Conservation (phyloP, 345 rosid species). For the Iberis pinnata region DNA sequence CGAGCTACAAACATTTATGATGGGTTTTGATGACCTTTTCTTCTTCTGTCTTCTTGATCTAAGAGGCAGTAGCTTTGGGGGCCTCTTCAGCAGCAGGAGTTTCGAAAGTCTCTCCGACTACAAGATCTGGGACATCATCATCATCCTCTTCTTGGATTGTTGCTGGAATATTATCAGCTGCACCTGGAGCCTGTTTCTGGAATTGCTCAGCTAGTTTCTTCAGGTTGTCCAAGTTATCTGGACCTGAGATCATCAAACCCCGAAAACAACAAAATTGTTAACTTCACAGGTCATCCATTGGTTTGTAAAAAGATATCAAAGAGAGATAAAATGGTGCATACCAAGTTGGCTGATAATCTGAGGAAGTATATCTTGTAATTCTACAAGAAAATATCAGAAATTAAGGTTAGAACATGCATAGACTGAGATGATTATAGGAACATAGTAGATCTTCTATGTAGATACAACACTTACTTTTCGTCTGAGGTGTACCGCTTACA, state of each 20-base stretch:
- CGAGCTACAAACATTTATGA: conserved; percentile 22
- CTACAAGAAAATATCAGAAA: conserved; percentile 32
- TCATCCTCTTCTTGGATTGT: conserved; percentile 57
- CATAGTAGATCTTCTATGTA: background rate
- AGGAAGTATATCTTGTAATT: conserved; percentile 88
- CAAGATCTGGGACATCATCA: conserved; percentile 78
- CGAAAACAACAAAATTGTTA: background rate
- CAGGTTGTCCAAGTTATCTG: conserved; percentile 85
- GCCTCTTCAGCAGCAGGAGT: conserved; percentile 64
- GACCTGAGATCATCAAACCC: conserved; percentile 38
- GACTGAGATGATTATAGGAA: background rate
- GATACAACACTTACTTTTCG: conserved; percentile 50
- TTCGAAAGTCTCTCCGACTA: conserved; percentile 78
- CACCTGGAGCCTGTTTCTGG: conserved; percentile 65
- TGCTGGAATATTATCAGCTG: conserved; percentile 33
- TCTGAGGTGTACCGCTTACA: conserved; percentile 86
- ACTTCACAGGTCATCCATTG: background rate
- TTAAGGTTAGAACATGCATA: background rate
- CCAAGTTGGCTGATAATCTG: conserved; percentile 83
- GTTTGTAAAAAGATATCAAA: background rate
- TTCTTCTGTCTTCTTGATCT: background rate
- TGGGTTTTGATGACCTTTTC: conserved; percentile 4
- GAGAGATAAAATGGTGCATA: conserved; percentile 22
- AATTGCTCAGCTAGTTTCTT: conserved; percentile 92
- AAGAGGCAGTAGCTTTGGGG: conserved; percentile 30